These are phyloP conservation scores for Styphnolobium japonicum DNA, from an alignment of 306 rosid species.

Conservation along the genomic window DNA sequence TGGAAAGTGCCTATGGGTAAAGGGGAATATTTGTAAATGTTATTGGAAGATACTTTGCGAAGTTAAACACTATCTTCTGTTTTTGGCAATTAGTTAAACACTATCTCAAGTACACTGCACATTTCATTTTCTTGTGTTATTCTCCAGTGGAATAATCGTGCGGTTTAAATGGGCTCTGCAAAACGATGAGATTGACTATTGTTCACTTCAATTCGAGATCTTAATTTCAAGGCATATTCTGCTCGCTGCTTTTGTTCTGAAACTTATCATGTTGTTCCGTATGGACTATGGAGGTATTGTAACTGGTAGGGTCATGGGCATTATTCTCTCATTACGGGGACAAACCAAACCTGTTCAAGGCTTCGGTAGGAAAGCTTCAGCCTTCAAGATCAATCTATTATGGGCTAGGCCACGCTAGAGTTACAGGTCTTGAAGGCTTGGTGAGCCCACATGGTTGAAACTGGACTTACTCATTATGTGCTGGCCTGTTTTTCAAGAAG, in stretches of 20 bases:
- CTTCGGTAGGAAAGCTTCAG: too few relatives aligned
- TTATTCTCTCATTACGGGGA: too few relatives aligned
- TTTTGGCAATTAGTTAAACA: too few relatives aligned
- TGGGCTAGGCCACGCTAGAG: too few relatives aligned
- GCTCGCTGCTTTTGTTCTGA: neutral
- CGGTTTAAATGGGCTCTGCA: slow-evolving; percentile 13
- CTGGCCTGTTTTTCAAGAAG: too few relatives aligned
- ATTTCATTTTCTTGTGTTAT: neutral
- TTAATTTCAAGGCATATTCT: neutral
- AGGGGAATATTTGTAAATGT: slow-evolving; percentile 14
- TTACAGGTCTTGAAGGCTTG: too few relatives aligned
- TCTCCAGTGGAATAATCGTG: neutral
- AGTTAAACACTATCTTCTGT: neutral
- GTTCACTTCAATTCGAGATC: neutral
- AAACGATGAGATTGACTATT: slow-evolving; percentile 2
- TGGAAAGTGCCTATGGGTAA: slow-evolving; percentile 15
- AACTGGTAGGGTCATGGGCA: neutral
- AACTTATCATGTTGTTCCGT: neutral
- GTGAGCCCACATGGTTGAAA: too few relatives aligned
- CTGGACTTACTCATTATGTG: too few relatives aligned
- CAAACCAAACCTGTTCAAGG: too few relatives aligned
- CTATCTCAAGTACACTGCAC: neutral
- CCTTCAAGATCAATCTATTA: too few relatives aligned
- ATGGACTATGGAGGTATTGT: too few relatives aligned
- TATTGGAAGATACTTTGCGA: neutral